Evolutionary conservation across 2,329 filamentous ascomycete genomes (phyloP), one percentile per base, ranked within the genome.

Genomic region (Colletotrichum coccodes): DNA sequence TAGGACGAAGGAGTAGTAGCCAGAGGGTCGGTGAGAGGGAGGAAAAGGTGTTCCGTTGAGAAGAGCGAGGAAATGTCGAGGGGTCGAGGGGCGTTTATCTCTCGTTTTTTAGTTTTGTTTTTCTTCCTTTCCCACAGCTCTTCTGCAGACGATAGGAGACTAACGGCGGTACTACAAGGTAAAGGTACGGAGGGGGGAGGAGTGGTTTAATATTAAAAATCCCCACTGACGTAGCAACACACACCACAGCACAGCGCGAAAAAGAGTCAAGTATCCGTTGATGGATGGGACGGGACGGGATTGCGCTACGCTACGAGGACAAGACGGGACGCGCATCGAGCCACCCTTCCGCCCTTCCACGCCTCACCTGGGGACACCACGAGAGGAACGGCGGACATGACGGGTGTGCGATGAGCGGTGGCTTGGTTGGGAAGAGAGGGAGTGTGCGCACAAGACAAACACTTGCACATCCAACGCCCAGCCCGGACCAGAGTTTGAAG

Each of bases 181-280:
- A 49, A 28, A 50, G 34, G 47, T 40, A 53, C 54, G 23, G 57
- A 52, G 52, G 60, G 9, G 34, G 54, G 34, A 26, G 62, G 61
- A 61, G 49, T 61, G 57, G 42, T 61, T 70, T 71, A 71, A 71
- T 71, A 71, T 71, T 71, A 63, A 44, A 58, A 60, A 59, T 71
- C 70, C 30, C 70, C 70, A 71, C 70, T 64, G 68, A 69, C 63
- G 70, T 68, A 68, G 62, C 60, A 64, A 54, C 67, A 53, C 54
- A 62, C 66, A 34, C 46, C 53, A 54, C 47, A 42, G 61, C 47
- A 28, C 26, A 9, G 26, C 28, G 32, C 52, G 38, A 38, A 38
- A 44, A 50, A 46, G 47, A 66, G 46, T 36, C 23, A 60, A 46
- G 56, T 46, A 65, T 53, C 47, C 57, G 34, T 61, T 42, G 32